Base-by-base conservation (phyloP, 2,329 filamentous ascomycete species). In the Chrysoporthe deuterocubensis region DNA sequence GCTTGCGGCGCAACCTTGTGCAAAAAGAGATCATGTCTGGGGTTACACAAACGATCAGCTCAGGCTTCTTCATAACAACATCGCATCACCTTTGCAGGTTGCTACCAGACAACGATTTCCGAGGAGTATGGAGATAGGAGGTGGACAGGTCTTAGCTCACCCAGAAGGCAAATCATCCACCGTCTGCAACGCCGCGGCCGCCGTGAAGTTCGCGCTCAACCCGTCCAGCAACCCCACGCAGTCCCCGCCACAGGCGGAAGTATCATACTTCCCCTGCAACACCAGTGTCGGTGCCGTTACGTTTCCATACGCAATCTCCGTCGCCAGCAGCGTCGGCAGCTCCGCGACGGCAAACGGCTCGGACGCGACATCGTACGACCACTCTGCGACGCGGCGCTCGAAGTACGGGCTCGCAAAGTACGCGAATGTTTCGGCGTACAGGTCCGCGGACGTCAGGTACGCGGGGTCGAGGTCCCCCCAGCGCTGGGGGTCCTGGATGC, bases 231-330 rank as follows among this genome's bases (percentile, higher is more conserved):
- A 50, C 3, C 75, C 75, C 6, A 72, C 66, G 26, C 75, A 77
- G 42, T 76, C 71, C 1, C 75, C 75, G 1, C 75, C 75, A 62
- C 75, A 77, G 5, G 74, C 75, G 18, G 75, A 77, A 3, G 75
- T 66, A 54, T 76, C 75, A 54, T 71, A 76, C 37, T 70, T 69
- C 9, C 75, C 75, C 65, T 77, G 75, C 6, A 76, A 48, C 4
- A 75, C 54, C 18, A 75, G 65, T 9, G 75, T 73, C 0, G 75
- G 70, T n/a, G 72, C 73, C 18, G 69, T 71, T 16, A 76, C 67
- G 21, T 69, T 67, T 1, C 2, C 65, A 32, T 73, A 76, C 3
- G 63, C 62, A 2, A 76, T 65, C 6, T 66, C 57, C n/a, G 73
- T 73, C 32, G 65, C 72, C 2, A 76, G 50, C 50, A 77, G 67